Evolutionary conservation across 805 yeast genomes (phyloP).

Genomic region (Candida railenensis): DNA sequence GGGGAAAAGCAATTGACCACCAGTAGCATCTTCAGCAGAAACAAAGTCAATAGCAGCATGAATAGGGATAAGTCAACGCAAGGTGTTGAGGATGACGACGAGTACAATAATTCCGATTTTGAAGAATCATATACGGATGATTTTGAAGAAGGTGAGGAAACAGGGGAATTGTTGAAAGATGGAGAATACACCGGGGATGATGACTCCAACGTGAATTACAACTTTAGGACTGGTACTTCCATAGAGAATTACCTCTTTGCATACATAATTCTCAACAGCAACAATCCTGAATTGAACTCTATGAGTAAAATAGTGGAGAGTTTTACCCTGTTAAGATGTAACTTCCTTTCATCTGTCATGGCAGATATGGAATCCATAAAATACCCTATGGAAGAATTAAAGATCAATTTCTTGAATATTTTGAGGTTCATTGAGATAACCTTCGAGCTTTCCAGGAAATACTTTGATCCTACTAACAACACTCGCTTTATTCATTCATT

Average conservation of each 20-base stretch:
- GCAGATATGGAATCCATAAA: background rate
- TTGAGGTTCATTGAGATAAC: constrained; percentile 37
- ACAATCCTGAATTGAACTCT: constrained; percentile 13
- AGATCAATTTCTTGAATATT: constrained; percentile 22
- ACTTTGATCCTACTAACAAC: constrained; percentile 7
- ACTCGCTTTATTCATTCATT: constrained; percentile 6
- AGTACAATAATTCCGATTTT: background rate
- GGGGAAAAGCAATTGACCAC: background rate
- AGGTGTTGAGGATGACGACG: background rate
- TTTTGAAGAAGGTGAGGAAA: background rate
- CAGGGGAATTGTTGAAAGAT: background rate
- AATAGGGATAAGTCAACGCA: background rate
- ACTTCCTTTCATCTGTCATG: constrained; percentile 15
- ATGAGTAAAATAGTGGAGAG: constrained; percentile 18
- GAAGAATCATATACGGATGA: background rate
- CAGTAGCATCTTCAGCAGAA: background rate
- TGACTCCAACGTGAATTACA: constrained; percentile 11
- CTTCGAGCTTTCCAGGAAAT: constrained; percentile 21
- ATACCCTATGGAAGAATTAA: background rate
- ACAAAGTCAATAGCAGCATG: background rate
- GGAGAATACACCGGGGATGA: constrained; percentile 1
- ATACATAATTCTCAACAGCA: constrained; percentile 26
- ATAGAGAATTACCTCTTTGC: constrained; percentile 31
- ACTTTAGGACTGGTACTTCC: constrained; percentile 8
- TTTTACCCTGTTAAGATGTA: constrained; percentile 23